Base-by-base conservation (phyloP, 2,329 filamentous ascomycete genomes). In the Orbilia quercus region DNA sequence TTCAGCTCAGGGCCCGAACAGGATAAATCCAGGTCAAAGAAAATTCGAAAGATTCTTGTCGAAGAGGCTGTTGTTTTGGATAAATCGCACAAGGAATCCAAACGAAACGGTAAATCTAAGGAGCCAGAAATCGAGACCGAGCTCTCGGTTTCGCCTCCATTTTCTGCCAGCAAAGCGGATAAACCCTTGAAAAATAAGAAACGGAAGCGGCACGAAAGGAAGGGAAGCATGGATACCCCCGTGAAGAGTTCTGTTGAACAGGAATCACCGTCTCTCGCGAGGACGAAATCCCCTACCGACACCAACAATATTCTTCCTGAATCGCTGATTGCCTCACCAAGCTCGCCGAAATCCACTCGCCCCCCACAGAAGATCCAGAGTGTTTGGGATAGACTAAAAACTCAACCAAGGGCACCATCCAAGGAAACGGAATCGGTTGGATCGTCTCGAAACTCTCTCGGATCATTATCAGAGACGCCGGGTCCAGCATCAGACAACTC, bases 311-410 rank as follows among this genome's bases (percentile, higher is more conserved):
- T 66, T 18, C 18, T 73, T 7, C 54, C 54, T 4, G 47, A 50
- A 22, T 73, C 69, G 11, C 51, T 62, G 6, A 11, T 51, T 2
- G 34, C 11, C 22, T 25, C 67, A 5, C 18, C 40, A 12, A 22
- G 14, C 18, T 14, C 31, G 9, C 9, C 45, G 11, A 65, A 47
- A 7, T 36, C 53, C n/a, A 36, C 18, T 12, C 47, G 38, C 12
- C 14, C 45, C 7, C 11, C 53, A 18, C n/a, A 58, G 20, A 66
- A 73, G 28, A 73, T 66, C 6, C 25, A 60, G 22, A 62, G 54
- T 16, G 60, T 73, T 31, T 73, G 69, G 69, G 69, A 73, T 16
- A 66, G 60, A 38, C 20, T 73, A 7, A 60, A 55, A 14, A 44
- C 50, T 11, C 40, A 66, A 9, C n/a, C 54, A 1, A 66, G 55